Evolutionary conservation across 306 rosid species (phyloP).

Genomic region (Purshia tridentata): DNA sequence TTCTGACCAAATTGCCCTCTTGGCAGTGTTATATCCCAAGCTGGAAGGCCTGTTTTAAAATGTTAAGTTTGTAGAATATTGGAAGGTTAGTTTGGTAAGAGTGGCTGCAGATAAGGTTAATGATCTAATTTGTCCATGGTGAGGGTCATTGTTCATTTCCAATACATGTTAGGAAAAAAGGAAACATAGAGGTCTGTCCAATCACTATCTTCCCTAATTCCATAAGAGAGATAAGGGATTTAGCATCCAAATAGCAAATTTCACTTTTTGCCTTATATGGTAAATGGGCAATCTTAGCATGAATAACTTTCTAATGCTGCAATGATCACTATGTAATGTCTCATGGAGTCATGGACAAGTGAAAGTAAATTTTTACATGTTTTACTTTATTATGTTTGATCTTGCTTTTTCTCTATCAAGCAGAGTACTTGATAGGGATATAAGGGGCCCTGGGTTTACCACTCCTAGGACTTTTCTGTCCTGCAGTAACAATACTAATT

Average conservation of each 20-base stretch:
- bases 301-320: constrained; percentile 10
- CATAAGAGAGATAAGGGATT: not conserved
- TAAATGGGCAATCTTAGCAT: not conserved
- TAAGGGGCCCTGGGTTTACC: too few species aligned
- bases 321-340: constrained; percentile 5
- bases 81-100: constrained; percentile 1
- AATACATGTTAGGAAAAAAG: constrained; percentile 21
- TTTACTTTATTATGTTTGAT: not conserved
- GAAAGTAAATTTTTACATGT: not conserved
- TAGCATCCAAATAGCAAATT: not conserved
- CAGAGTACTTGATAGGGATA: not conserved
- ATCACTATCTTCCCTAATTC: not conserved
- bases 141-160: not conserved
- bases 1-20: not conserved
- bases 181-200: constrained; percentile 22
- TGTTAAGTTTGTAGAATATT: not conserved
- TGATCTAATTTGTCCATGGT: not conserved
- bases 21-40: not conserved
- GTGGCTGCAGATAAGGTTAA: not conserved
- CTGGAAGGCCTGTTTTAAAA: not conserved
- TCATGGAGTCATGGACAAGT: not conserved
- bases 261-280: not conserved
- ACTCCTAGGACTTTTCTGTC: not conserved
- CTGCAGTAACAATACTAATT: not conserved
- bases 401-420: not conserved